Percentiles rank a stretch among this genome's conserved stretches.
Conservation (phyloP, 2,329 filamentous ascomycete species). For the Alternaria sp. region DNA sequence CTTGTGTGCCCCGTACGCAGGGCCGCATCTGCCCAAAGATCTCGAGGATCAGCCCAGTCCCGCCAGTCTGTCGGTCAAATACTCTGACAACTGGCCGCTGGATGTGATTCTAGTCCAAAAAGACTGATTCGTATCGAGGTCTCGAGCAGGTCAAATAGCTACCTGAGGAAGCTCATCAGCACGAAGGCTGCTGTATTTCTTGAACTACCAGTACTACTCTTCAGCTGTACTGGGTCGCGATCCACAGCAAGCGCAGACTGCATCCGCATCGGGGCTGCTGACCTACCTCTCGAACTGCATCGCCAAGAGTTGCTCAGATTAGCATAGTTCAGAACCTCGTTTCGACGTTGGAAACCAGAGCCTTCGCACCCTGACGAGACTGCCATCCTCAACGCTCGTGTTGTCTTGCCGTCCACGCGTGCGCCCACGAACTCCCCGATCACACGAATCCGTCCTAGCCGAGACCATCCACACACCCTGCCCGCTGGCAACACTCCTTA, state of each 20-base stretch:
- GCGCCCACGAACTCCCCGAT: background rate
- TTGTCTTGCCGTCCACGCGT: background rate
- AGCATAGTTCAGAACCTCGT: constrained; percentile 1
- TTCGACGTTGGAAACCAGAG: background rate
- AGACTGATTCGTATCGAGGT: constrained; percentile 16
- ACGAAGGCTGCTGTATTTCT: background rate
- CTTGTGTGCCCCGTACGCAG: background rate
- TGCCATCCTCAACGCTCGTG: background rate
- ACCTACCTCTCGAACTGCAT: background rate
- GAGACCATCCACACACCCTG: background rate
- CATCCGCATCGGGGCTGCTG: background rate
- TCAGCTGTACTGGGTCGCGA: background rate
- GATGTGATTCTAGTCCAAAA: constrained; percentile 7
- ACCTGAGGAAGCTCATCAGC: background rate
- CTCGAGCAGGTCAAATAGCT: background rate
- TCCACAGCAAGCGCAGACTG: background rate
- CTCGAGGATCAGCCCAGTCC: background rate
- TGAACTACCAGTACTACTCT: background rate
- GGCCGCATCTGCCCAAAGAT: background rate
- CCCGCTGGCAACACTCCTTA: background rate
- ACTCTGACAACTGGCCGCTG: background rate
- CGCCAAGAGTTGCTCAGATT: constrained; percentile 10
- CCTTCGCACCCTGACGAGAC: background rate
- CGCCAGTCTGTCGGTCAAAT: constrained; percentile 1
- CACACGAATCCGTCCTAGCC: background rate